Conservation (phyloP, 306 rosid species). For the Trichosanthes cucumerina region DNA sequence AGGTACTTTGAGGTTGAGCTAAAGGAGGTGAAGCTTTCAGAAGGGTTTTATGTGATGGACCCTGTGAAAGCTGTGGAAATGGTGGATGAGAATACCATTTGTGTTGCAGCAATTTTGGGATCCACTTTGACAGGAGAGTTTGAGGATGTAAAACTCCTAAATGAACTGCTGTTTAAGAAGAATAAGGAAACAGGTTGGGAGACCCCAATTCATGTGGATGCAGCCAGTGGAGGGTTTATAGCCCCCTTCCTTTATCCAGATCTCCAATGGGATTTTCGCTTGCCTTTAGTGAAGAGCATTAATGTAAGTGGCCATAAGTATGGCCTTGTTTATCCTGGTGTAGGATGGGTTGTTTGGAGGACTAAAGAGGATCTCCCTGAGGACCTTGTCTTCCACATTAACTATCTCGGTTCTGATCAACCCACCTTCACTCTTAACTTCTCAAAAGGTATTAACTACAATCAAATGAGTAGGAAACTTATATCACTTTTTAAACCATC, state of each 20-base stretch:
- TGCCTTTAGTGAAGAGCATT: constrained; percentile 73
- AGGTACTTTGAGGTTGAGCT: constrained; percentile 95
- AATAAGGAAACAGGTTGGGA: constrained; percentile 69
- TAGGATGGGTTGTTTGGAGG: constrained; percentile 96
- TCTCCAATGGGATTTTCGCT: constrained; percentile 72
- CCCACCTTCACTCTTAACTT: constrained; percentile 92
- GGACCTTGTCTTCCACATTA: constrained; percentile 73
- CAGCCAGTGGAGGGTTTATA: constrained; percentile 83
- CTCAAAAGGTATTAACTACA: constrained; percentile 65
- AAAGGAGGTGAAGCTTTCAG: constrained; percentile 78
- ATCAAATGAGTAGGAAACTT: neutral
- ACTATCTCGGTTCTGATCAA: constrained; percentile 90
- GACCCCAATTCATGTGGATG: constrained; percentile 68
- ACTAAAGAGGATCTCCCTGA: constrained; percentile 69
- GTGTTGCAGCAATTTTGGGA: constrained; percentile 90
- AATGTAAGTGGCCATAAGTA: constrained; percentile 91
- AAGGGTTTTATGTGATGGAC: constrained; percentile 81
- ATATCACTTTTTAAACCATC: neutral
- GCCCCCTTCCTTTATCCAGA: constrained; percentile 77
- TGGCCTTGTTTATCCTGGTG: constrained; percentile 86
- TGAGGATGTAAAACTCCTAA: constrained; percentile 78
- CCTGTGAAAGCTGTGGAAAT: constrained; percentile 75
- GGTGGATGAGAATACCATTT: constrained; percentile 94
- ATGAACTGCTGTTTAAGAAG: constrained; percentile 52
- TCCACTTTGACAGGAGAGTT: constrained; percentile 86